phyloP scores from a whole-genome alignment of 768 basidiomycete genomes.

The Rhodosporidiobolus odoratus region DNA sequence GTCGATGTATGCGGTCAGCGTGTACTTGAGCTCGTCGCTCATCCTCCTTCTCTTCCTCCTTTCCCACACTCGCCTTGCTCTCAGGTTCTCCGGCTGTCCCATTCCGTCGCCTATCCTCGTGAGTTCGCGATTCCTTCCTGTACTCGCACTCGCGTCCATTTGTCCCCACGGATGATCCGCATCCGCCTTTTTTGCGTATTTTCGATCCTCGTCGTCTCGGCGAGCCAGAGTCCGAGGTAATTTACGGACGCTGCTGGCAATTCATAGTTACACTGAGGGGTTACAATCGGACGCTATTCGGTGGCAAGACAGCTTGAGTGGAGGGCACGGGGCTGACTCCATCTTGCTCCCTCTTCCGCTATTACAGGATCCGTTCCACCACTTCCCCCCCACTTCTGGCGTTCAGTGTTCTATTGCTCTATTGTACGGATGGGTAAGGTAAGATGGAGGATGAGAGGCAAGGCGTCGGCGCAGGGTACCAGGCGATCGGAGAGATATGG shows the following conservation, averaged over 20 bases:
- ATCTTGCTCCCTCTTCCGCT: neutral
- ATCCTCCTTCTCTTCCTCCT: neutral
- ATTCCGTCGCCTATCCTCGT: neutral
- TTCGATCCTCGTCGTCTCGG: constrained; percentile 26
- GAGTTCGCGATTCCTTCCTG: neutral
- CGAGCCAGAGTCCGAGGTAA: constrained; percentile 25
- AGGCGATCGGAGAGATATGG: too few relatives aligned
- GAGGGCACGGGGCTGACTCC: neutral
- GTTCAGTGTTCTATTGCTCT: too few relatives aligned
- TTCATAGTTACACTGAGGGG: constrained; percentile 38
- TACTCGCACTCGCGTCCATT: neutral
- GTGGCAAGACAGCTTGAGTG: neutral
- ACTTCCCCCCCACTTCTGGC: too few relatives aligned
- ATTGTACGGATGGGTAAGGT: too few relatives aligned
- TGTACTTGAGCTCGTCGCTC: neutral
- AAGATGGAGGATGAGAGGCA: too few relatives aligned
- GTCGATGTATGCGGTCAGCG: constrained; percentile 3
- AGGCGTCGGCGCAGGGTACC: too few relatives aligned
- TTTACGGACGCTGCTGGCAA: constrained; percentile 19
- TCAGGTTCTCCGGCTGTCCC: neutral
- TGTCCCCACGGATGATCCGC: constrained; percentile 28
- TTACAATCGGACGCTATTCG: neutral
- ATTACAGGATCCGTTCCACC: too few relatives aligned
- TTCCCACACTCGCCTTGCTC: neutral
- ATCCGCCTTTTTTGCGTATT: constrained; percentile 34